Base-by-base conservation (phyloP, 768 basidiomycete genomes). In the Grammothele lineata region DNA sequence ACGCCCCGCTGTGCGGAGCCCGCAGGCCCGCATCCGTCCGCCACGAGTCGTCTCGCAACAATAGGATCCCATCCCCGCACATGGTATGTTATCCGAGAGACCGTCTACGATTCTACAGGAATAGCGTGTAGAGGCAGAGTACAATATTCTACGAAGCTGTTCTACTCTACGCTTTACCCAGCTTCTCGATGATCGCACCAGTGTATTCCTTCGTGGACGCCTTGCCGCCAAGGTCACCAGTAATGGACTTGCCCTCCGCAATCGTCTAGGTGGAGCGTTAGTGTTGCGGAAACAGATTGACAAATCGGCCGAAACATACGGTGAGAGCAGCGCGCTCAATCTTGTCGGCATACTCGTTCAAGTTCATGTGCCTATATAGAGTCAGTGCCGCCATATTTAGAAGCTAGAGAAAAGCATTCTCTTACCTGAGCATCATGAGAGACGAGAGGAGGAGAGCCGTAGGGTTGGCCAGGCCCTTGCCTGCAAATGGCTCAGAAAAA, bases 391-490 rank as follows among this genome's bases (percentile, higher is more conserved):
- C 57, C 52, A 52, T 27, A 51, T 40, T 30, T 21, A 17, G 51
- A 46, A 50, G 9, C 35, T 14, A 35, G 49, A 70, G n/a, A n/a
- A n/a, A n/a, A n/a, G n/a, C n/a, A n/a, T n/a, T n/a, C n/a, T n/a
- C 78, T 50, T 59, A 89, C 91, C 92, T 82, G 61, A 98, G 67
- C 95, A 98, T 97, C 96, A 98, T 98, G 52, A 98, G 71, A 47
- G 92, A 92, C 53, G 91, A 94, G 54, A 99, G 68, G 43, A 99
- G 74, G 37, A 99, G 78, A 3, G 96, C 96, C n/a, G 96, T 98
- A n/a, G 96, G 96, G 75, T 99, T 99, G 62, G 96, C 95, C 57
- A 92, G 73, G 53, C 91, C 91, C 64, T 92, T 89, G 61, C 90
- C 87, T 87, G 45, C 14, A 30, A 7, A 30, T 7, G 27, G 27